A percentile compares a stretch with the other conserved stretches of the same genome.
These are phyloP conservation scores for Exophiala dermatitidis DNA, from an alignment of 2,329 filamentous ascomycete species.

Conservation along the genomic window DNA sequence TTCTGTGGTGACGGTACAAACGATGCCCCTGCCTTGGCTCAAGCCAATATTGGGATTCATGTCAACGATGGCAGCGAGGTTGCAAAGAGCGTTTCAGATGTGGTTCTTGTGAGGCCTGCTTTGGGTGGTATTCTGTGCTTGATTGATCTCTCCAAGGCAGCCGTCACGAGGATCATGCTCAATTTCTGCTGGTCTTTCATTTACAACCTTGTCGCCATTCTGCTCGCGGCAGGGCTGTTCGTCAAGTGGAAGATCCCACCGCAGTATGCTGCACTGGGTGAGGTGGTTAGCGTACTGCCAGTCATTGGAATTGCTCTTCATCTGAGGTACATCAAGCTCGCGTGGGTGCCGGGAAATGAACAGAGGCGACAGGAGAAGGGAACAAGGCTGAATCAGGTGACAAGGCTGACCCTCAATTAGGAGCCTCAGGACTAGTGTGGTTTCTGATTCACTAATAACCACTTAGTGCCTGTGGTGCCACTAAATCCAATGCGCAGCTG, in stretches of 20 bases:
- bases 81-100: slow-evolving; percentile 60
- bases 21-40: slow-evolving; percentile 64
- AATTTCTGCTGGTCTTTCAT: slow-evolving; percentile 65
- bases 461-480: too few species aligned
- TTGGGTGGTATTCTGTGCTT: slow-evolving; percentile 53
- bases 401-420: not conserved
- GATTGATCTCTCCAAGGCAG: slow-evolving; percentile 46
- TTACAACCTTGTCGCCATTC: slow-evolving; percentile 63
- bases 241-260: slow-evolving; percentile 54
- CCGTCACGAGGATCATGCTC: slow-evolving; percentile 49
- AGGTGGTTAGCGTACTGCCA: slow-evolving; percentile 66
- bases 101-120: slow-evolving; percentile 55
- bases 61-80: slow-evolving; percentile 57
- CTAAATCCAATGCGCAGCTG: too few species aligned
- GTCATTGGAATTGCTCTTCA: slow-evolving; percentile 44
- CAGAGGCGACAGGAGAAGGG: not conserved
- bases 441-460: too few species aligned
- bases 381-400: not conserved
- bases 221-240: slow-evolving; percentile 61
- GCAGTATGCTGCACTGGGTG: slow-evolving; percentile 60
- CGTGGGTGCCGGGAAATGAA: not conserved
- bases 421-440: too few species aligned
- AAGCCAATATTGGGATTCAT: slow-evolving; percentile 64
- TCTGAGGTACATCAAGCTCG: slow-evolving; percentile 1
- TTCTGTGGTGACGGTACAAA: slow-evolving; percentile 77